phyloP scores from a whole-genome alignment of 352 stramenopile species.

The Phytophthora gonapodyides region DNA sequence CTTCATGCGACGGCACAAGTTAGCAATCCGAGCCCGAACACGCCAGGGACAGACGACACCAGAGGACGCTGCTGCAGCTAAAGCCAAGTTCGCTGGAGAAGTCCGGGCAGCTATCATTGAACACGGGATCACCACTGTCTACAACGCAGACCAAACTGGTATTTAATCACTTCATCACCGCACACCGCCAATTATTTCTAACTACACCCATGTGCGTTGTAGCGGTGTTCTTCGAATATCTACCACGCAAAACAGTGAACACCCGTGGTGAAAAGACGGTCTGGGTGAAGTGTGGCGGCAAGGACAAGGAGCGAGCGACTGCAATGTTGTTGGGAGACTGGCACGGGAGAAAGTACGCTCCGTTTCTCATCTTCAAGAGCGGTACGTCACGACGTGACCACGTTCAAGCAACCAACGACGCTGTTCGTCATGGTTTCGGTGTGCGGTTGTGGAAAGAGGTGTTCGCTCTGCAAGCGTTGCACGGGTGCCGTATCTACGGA shows the following conservation, averaged over 20 bases:
- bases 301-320: constrained; percentile 16
- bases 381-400: not conserved
- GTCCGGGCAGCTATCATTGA: constrained; percentile 4
- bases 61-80: not conserved
- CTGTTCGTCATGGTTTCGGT: constrained; percentile 9
- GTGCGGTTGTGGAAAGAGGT: not conserved
- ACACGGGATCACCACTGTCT: not conserved
- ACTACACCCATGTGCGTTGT: not conserved
- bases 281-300: constrained; percentile 13
- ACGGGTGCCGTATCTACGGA: not conserved
- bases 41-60: constrained; percentile 15
- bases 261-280: constrained; percentile 19
- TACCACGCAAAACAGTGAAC: constrained; percentile 14
- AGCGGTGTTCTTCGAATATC: constrained; percentile 28
- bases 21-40: constrained; percentile 1
- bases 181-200: too few relatives aligned
- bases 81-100: not conserved
- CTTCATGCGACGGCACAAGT: constrained; percentile 9
- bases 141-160: constrained; percentile 10
- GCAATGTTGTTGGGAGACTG: constrained; percentile 16
- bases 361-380: constrained; percentile 11
- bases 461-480: not conserved
- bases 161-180: not conserved
- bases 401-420: not conserved
- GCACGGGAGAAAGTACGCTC: constrained; percentile 1